phyloP scores from a whole-genome alignment of 2,329 filamentous ascomycete species.

The Meredithiella fracta region DNA sequence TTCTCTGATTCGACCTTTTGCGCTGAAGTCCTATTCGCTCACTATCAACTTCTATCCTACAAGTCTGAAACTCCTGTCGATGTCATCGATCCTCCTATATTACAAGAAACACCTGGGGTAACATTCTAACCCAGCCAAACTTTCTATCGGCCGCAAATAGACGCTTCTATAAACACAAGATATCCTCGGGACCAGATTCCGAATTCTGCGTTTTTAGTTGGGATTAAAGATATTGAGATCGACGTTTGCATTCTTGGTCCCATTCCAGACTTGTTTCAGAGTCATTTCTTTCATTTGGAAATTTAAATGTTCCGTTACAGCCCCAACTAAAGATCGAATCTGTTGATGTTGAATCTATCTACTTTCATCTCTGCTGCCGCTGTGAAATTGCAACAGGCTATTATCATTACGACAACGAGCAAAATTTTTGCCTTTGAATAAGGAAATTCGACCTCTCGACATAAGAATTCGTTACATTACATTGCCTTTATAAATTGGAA shows the following conservation, averaged over 20 bases:
- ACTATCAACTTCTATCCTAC: background rate
- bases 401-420: background rate
- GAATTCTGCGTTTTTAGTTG: too few species aligned
- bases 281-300: background rate
- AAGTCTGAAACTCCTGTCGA: background rate
- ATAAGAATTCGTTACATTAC: background rate
- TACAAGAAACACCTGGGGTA: background rate
- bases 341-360: background rate
- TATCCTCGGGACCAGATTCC: too few species aligned
- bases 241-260: background rate
- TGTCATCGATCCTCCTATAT: background rate
- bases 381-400: background rate
- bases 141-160: too few species aligned
- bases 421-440: background rate
- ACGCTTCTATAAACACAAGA: too few species aligned
- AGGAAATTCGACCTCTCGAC: background rate
- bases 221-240: too few species aligned
- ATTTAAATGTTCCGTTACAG: background rate
- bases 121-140: too few species aligned
- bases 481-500: background rate
- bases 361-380: background rate
- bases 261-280: background rate
- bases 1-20: background rate
- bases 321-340: background rate
- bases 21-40: background rate